Conservation (phyloP, 176 grass and related monocot genomes). For the Carex myosuroides region DNA sequence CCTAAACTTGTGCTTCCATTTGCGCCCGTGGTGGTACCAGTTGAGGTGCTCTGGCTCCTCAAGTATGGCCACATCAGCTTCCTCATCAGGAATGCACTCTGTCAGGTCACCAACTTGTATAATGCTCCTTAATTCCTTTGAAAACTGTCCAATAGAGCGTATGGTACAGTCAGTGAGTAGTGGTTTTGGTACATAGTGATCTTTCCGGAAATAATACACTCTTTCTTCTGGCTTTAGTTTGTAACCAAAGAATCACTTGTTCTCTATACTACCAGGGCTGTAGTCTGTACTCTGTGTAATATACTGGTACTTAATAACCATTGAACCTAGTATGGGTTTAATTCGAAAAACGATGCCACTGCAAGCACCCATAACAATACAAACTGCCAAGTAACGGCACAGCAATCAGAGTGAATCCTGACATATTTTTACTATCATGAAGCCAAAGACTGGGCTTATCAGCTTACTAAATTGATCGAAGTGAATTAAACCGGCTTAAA, state of each 20-base stretch:
- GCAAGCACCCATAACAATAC: background rate
- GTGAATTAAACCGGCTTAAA: background rate
- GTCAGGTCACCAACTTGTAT: conserved; percentile 88
- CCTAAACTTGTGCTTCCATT: conserved; percentile 84
- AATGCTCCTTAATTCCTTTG: conserved; percentile 83
- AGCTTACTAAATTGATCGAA: background rate
- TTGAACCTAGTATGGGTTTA: background rate
- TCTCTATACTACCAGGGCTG: background rate
- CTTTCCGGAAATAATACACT: background rate
- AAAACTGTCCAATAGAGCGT: conserved; percentile 51
- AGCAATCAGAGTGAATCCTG: background rate
- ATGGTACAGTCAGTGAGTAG: background rate
- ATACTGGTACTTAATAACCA: background rate
- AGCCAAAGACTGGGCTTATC: background rate
- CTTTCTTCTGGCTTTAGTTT: background rate
- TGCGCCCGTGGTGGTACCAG: conserved; percentile 89
- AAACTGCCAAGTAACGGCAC: background rate
- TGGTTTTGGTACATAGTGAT: background rate
- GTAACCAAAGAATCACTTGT: background rate
- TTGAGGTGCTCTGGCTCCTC: conserved; percentile 96
- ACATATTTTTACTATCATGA: background rate
- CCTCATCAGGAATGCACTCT: conserved; percentile 69
- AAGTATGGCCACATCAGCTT: conserved; percentile 79
- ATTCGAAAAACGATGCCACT: background rate
- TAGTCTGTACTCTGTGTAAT: background rate